These are phyloP conservation scores for Cetradonia linearis DNA, from an alignment of 495 filamentous ascomycete genomes.

Conservation along the genomic window DNA sequence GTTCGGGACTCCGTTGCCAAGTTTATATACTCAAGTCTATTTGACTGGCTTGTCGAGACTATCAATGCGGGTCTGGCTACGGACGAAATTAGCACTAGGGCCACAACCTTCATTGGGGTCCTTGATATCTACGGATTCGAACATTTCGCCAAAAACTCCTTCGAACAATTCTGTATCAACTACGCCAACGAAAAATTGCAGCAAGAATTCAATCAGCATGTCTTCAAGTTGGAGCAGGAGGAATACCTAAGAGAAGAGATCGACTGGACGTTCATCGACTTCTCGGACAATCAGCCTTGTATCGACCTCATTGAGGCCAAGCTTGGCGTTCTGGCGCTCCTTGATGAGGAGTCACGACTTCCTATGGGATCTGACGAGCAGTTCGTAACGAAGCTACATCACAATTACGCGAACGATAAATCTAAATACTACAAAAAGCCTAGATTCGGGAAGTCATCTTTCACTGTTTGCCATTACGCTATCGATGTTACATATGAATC, in stretches of 20 bases:
- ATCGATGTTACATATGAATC: constrained; percentile 98
- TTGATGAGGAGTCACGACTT: constrained; percentile 93
- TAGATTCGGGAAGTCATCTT: constrained; percentile 91
- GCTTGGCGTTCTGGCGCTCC: constrained; percentile 78
- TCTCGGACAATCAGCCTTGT: constrained; percentile 99
- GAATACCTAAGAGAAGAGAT: constrained; percentile 96
- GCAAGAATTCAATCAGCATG: constrained; percentile 98
- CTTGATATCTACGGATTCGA: constrained; percentile 99
- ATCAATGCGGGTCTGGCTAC: constrained; percentile 88
- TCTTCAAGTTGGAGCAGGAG: constrained; percentile 99
- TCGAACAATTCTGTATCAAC: constrained; percentile 99
- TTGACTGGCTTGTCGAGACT: constrained; percentile 95
- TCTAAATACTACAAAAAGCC: constrained; percentile 98
- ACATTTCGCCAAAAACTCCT: constrained; percentile 99
- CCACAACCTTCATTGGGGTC: constrained; percentile 93
- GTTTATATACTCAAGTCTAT: constrained; percentile 95
- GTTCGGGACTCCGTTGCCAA: constrained; percentile 97
- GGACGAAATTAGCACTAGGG: constrained; percentile 70
- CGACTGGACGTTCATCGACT: constrained; percentile 99
- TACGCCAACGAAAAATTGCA: constrained; percentile 99
- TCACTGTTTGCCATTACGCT: constrained; percentile 98
- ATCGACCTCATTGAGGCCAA: constrained; percentile 98
- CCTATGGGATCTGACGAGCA: constrained; percentile 97
- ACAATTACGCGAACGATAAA: constrained; percentile 84
- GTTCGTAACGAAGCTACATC: constrained; percentile 94